Conservation (phyloP, 1,139 yeast genomes). For the Trichomonascaceae sp. region DNA sequence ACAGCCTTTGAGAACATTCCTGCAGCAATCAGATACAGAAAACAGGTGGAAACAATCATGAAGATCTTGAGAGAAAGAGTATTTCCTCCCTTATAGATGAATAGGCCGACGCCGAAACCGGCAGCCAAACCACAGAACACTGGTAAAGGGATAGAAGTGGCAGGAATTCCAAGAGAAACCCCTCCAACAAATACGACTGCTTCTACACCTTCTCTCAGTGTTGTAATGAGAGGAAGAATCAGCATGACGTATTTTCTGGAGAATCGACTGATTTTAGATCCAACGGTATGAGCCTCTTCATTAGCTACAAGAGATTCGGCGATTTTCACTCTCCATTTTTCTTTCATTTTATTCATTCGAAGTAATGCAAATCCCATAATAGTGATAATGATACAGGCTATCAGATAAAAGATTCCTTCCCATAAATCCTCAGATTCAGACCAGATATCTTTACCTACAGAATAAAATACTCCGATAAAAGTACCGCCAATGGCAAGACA, state of each 20-base stretch:
- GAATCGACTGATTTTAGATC: constrained; percentile 20
- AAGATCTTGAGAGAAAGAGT: constrained; percentile 68
- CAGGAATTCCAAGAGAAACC: constrained; percentile 50
- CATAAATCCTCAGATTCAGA: constrained; percentile 77
- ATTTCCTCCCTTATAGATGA: constrained; percentile 67
- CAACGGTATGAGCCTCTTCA: constrained; percentile 22
- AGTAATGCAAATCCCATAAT: constrained; percentile 85
- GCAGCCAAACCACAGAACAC: constrained; percentile 69
- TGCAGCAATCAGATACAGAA: constrained; percentile 78
- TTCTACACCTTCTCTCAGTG: constrained; percentile 85
- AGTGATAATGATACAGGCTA: constrained; percentile 76
- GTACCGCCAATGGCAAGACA: constrained; percentile 72
- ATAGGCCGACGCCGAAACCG: constrained; percentile 59
- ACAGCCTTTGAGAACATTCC: constrained; percentile 87
- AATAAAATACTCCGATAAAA: constrained; percentile 69
- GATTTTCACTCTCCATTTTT: constrained; percentile 76
- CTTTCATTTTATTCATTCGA: constrained; percentile 78
- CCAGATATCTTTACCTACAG: constrained; percentile 75
- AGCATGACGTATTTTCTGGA: constrained; percentile 69
- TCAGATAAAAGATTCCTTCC: constrained; percentile 84
- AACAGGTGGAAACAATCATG: constrained; percentile 72
- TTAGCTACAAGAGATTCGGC: constrained; percentile 40
- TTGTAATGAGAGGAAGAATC: constrained; percentile 72
- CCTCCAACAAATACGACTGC: constrained; percentile 91
- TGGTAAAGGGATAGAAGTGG: constrained; percentile 71